These are phyloP conservation scores for Candida sanyaensis DNA, from an alignment of 1,139 yeast species.

Conservation along the genomic window DNA sequence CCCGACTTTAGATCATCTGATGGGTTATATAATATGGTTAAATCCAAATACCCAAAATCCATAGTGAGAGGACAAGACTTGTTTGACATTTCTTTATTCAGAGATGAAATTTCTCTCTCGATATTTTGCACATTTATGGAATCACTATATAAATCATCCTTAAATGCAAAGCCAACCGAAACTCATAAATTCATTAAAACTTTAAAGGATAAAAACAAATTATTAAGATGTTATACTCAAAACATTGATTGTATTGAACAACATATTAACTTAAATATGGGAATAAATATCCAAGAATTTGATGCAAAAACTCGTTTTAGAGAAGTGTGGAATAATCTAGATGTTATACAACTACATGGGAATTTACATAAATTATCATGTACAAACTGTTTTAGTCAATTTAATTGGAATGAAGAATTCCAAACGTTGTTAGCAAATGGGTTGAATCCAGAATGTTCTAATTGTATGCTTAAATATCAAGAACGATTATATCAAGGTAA, in stretches of 20 bases:
- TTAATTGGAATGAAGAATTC: constrained; percentile 61
- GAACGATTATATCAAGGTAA: constrained; percentile 62
- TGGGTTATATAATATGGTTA: constrained; percentile 80
- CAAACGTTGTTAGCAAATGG: constrained; percentile 51
- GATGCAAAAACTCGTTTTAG: constrained; percentile 26
- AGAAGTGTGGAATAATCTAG: constrained; percentile 59
- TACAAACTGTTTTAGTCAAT: constrained; percentile 61
- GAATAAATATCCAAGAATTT: constrained; percentile 36
- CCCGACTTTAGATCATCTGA: constrained; percentile 89
- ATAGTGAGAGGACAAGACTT: constrained; percentile 83
- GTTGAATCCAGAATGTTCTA: constrained; percentile 62
- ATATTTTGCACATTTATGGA: constrained; percentile 85
- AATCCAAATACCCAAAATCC: constrained; percentile 59
- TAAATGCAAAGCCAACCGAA: constrained; percentile 73
- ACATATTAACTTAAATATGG: constrained; percentile 45
- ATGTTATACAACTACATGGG: constrained; percentile 90
- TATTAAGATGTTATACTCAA: constrained; percentile 83
- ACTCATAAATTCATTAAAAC: constrained; percentile 78
- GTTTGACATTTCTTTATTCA: constrained; percentile 80
- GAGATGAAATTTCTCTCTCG: constrained; percentile 61
- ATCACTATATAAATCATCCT: constrained; percentile 61
- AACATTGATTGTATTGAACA: constrained; percentile 59
- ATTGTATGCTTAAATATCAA: constrained; percentile 54
- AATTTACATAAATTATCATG: constrained; percentile 76
- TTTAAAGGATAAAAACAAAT: constrained; percentile 64